Percentiles rank a stretch among this genome's conserved stretches.
phyloP scores from a whole-genome alignment of 495 filamentous ascomycete species.

The Lasiosphaeris hirsuta region DNA sequence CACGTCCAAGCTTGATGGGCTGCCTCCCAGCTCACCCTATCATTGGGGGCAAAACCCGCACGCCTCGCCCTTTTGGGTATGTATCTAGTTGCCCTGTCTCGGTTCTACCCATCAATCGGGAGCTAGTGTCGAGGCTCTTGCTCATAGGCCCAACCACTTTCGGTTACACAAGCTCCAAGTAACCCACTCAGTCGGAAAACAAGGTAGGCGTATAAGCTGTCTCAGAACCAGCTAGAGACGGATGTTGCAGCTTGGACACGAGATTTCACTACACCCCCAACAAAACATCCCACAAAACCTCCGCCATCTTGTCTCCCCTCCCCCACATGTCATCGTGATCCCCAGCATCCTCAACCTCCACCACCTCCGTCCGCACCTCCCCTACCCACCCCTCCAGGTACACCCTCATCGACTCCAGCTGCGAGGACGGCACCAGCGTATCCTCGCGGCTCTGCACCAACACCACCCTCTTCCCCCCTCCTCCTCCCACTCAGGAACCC shows the following conservation, averaged over 20 bases:
- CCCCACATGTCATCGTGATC: constrained; percentile 29
- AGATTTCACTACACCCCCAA: not conserved
- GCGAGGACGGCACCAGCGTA: constrained; percentile 30
- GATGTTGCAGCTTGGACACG: too few species aligned
- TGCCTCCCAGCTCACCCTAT: too few species aligned
- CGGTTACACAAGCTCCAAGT: too few species aligned
- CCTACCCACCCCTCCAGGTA: constrained; percentile 11
- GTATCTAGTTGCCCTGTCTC: too few species aligned
- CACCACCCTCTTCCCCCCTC: constrained; percentile 23
- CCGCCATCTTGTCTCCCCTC: constrained; percentile 21
- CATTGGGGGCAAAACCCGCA: too few species aligned
- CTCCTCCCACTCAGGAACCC: constrained; percentile 28
- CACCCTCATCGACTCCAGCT: constrained; percentile 26
- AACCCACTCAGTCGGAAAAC: too few species aligned
- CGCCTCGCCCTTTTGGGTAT: too few species aligned
- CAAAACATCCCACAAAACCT: constrained; percentile 18
- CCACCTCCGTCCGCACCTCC: constrained; percentile 2
- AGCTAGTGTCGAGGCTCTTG: too few species aligned
- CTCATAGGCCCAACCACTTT: too few species aligned
- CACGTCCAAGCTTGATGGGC: too few species aligned
- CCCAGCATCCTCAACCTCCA: constrained; percentile 16
- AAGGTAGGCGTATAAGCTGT: not conserved
- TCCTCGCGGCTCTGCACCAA: constrained; percentile 35
- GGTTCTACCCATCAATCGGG: too few species aligned
- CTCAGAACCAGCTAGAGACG: not conserved